A percentile compares a stretch with the other conserved stretches of the same genome.
Conservation (phyloP, 1,284 basidiomycete species). For the Puccinia coronata region DNA sequence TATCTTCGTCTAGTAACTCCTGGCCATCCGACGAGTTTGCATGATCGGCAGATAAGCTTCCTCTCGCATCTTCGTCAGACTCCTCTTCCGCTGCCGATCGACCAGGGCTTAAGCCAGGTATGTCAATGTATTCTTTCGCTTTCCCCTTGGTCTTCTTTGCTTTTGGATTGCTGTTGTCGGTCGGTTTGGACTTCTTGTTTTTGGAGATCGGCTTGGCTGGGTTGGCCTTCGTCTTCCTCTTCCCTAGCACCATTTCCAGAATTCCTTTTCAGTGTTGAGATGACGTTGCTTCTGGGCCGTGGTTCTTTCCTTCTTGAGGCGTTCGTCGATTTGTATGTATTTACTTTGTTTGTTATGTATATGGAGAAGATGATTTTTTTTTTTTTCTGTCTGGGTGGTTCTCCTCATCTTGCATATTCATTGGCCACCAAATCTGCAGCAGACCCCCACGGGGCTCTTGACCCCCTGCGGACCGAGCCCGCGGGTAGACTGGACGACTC, state of each 20-base stretch:
- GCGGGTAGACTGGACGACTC: too few species aligned
- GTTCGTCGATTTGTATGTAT: too few species aligned
- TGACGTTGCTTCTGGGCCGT: too few species aligned
- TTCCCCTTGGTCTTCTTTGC: conserved; percentile 15
- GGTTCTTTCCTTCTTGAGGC: too few species aligned
- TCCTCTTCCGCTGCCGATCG: not conserved
- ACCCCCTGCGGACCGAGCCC: too few species aligned
- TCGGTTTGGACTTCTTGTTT: not conserved
- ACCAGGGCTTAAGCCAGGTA: not conserved
- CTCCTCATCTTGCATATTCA: too few species aligned
- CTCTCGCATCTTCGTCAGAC: not conserved
- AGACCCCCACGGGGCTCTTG: too few species aligned
- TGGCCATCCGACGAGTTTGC: not conserved
- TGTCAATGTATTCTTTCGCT: conserved; percentile 26
- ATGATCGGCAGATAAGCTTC: not conserved
- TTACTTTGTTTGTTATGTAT: too few species aligned
- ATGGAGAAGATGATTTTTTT: too few species aligned
- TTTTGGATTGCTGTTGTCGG: not conserved
- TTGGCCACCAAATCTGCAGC: too few species aligned
- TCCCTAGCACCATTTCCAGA: conserved; percentile 13
- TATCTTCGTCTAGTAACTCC: conserved; percentile 27
- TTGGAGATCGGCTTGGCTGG: not conserved
- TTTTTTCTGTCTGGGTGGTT: too few species aligned
- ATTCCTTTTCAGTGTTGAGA: too few species aligned
- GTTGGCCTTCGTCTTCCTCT: not conserved